A percentile compares a stretch with the other conserved stretches of the same genome.
phyloP scores from a whole-genome alignment of 495 filamentous ascomycete genomes.

The Cenococcum geophilum region DNA sequence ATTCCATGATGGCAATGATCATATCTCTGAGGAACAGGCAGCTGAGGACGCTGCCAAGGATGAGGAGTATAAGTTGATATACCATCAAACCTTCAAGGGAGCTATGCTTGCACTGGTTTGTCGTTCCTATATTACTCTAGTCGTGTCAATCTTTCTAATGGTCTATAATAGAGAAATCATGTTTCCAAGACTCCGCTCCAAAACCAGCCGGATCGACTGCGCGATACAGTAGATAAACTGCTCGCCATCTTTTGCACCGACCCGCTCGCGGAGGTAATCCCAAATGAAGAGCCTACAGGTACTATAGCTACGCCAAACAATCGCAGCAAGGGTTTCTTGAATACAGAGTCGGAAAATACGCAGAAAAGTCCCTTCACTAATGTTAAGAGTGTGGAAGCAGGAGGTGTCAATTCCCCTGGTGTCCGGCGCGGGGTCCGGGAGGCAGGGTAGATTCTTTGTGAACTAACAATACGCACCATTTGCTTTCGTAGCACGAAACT shows the following conservation, averaged over 20 bases:
- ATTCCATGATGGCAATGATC: slow-evolving; percentile 7
- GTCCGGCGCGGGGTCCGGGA: too few relatives aligned
- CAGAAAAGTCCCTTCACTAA: too few relatives aligned
- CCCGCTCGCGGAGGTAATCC: slow-evolving; percentile 24
- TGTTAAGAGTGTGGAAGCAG: too few relatives aligned
- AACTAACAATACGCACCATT: too few relatives aligned
- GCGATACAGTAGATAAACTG: slow-evolving; percentile 42
- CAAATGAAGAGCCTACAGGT: too few relatives aligned
- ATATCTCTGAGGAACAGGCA: slow-evolving; percentile 6
- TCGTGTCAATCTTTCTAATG: not conserved
- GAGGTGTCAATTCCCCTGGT: too few relatives aligned
- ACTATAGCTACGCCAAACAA: too few relatives aligned
- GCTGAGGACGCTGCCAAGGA: slow-evolving; percentile 37
- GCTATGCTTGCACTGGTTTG: slow-evolving; percentile 50
- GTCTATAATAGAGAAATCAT: slow-evolving; percentile 38
- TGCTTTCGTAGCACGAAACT: too few relatives aligned
- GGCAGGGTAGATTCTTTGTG: too few relatives aligned
- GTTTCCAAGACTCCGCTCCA: slow-evolving; percentile 34
- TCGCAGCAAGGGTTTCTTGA: too few relatives aligned
- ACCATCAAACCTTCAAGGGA: slow-evolving; percentile 59
- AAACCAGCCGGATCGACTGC: slow-evolving; percentile 31
- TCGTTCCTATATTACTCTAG: not conserved
- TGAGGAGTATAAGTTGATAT: slow-evolving; percentile 60
- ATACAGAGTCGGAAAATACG: too few relatives aligned
- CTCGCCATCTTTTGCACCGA: slow-evolving; percentile 43